These are phyloP conservation scores for Penicillium paneum DNA, from an alignment of 2,329 filamentous ascomycete species.

Conservation along the genomic window DNA sequence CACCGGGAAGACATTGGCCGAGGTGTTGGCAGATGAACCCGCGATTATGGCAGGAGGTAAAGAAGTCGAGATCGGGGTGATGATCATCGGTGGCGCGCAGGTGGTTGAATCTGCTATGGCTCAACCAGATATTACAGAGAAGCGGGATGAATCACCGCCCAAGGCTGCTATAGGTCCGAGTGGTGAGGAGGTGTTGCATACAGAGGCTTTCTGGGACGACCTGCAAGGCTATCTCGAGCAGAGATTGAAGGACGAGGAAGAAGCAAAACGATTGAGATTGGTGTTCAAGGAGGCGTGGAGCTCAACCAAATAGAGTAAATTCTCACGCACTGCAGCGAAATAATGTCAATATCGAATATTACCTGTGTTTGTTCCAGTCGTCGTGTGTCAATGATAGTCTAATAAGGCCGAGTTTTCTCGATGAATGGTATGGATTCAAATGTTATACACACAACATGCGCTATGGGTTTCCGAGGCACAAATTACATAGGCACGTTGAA, in stretches of 20 bases:
- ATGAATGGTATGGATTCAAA: constrained; percentile 14
- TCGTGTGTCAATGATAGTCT: neutral
- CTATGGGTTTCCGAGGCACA: neutral
- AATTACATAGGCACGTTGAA: neutral
- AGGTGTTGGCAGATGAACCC: constrained; percentile 61
- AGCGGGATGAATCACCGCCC: constrained; percentile 22
- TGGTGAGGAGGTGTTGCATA: constrained; percentile 60
- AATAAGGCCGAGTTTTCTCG: neutral
- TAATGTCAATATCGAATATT: constrained; percentile 10
- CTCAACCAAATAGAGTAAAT: constrained; percentile 13
- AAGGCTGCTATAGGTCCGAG: constrained; percentile 53
- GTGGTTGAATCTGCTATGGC: constrained; percentile 38
- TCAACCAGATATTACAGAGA: constrained; percentile 32
- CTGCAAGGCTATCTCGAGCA: constrained; percentile 76
- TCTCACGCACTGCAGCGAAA: neutral
- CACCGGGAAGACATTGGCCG: constrained; percentile 70
- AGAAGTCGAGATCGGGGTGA: constrained; percentile 73
- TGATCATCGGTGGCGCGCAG: constrained; percentile 74
- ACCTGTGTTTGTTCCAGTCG: constrained; percentile 4
- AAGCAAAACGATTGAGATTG: constrained; percentile 61
- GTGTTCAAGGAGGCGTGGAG: constrained; percentile 70
- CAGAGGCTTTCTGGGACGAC: constrained; percentile 81
- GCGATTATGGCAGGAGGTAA: constrained; percentile 40
- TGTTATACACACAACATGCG: constrained; percentile 21
- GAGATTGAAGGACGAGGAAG: constrained; percentile 66